Percentiles rank a stretch among this genome's conserved stretches.
Evolutionary conservation across 164 flowering plant species (phyloP).

Genomic region (Tetrastigma voinierianum): DNA sequence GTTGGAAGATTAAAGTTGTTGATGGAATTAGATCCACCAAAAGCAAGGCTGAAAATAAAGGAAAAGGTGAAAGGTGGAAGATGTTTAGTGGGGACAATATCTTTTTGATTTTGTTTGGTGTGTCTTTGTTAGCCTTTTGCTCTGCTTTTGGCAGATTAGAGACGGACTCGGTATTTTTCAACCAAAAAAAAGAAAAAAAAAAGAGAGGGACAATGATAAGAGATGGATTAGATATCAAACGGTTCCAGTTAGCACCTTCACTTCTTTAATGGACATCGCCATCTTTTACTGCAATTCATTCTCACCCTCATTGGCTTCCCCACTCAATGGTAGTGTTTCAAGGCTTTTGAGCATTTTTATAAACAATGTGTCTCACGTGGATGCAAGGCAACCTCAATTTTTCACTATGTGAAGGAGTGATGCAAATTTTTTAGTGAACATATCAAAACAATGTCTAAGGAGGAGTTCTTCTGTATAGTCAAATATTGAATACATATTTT

Average conservation of each 20-base stretch:
- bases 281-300: constrained; percentile 9
- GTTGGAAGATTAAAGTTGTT: constrained; percentile 13
- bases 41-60: constrained; percentile 7
- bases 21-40: constrained; percentile 23
- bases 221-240: neutral
- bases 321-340: neutral
- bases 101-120: constrained; percentile 33
- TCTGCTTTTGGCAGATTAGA: constrained; percentile 25
- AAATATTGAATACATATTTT: no score
- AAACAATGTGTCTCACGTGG: no score
- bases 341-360: neutral
- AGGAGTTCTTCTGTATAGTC: no score
- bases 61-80: constrained; percentile 17
- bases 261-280: constrained; percentile 6
- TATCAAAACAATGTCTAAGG: no score
- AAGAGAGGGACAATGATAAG: constrained; percentile 5
- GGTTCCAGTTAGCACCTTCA: constrained; percentile 11
- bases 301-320: constrained; percentile 18
- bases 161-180: constrained; percentile 22
- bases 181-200: constrained; percentile 23
- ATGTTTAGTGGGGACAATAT: constrained; percentile 35
- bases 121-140: constrained; percentile 29
- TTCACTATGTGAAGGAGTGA: no score
- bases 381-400: no score
- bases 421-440: no score